These are phyloP conservation scores for Eucalyptus pauciflora DNA, from an alignment of 345 rosid genomes.

Conservation along the genomic window DNA sequence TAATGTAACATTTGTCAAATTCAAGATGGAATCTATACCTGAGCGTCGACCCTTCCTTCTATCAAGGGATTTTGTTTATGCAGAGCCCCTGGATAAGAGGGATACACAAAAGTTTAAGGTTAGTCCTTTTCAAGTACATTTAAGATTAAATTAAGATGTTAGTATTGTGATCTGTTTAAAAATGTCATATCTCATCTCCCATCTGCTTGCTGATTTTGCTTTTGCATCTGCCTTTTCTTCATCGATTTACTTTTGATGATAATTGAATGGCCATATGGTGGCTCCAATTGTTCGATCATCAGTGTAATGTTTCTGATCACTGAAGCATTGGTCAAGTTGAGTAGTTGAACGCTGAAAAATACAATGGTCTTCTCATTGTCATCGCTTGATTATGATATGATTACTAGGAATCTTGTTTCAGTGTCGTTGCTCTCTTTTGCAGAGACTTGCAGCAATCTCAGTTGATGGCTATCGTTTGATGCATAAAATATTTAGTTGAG, in stretches of 20 bases:
- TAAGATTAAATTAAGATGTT: background rate
- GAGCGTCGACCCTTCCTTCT: background rate
- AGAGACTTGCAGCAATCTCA: background rate
- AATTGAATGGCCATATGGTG: background rate
- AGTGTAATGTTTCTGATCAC: background rate
- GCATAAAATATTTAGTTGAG: background rate
- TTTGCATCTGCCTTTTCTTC: background rate
- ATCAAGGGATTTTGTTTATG: background rate
- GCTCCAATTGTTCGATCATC: background rate
- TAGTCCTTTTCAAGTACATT: background rate
- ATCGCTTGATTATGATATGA: background rate
- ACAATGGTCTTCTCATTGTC: background rate
- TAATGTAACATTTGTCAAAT: background rate
- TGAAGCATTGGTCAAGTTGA: background rate
- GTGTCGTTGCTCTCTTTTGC: background rate
- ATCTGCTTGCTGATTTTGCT: background rate
- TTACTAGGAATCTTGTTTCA: background rate
- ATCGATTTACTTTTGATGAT: background rate
- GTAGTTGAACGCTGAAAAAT: background rate
- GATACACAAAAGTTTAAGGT: background rate
- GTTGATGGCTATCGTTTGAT: background rate
- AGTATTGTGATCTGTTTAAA: background rate
- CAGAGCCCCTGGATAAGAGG: background rate
- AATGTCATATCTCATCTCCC: background rate
- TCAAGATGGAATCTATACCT: background rate